A percentile compares a stretch with the other conserved stretches of the same genome.
Conservation (phyloP, 495 filamentous ascomycete genomes). For the Thozetella sp. region DNA sequence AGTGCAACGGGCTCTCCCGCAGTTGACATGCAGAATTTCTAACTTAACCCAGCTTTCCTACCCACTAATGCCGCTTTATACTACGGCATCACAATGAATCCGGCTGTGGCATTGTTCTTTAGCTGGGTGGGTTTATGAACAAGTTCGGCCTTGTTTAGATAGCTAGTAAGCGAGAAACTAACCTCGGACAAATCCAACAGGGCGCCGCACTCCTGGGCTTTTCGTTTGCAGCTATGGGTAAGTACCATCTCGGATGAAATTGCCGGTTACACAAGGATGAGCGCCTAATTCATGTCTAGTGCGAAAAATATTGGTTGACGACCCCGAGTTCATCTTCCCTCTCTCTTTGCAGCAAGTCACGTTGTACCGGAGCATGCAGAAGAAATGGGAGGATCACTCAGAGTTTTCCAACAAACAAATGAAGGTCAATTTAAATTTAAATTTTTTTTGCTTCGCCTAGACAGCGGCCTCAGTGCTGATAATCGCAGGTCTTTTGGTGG, state of each 20-base stretch:
- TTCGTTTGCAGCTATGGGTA: not conserved
- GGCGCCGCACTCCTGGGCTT: not conserved
- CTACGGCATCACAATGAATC: constrained; percentile 2
- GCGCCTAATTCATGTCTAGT: not conserved
- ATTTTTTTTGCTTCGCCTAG: not conserved
- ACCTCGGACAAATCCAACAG: too few relatives aligned
- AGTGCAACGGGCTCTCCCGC: constrained; percentile 46
- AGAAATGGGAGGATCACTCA: not conserved
- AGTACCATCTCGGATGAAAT: too few relatives aligned
- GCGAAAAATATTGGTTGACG: not conserved
- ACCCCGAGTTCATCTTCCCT: constrained; percentile 1
- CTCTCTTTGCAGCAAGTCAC: not conserved
- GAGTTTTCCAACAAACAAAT: constrained; percentile 20
- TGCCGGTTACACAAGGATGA: too few relatives aligned
- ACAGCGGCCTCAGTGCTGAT: constrained; percentile 49
- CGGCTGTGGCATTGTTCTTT: not conserved
- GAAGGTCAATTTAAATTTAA: constrained; percentile 24
- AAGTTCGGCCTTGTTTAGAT: not conserved
- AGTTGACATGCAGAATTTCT: constrained; percentile 52
- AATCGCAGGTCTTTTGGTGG: constrained; percentile 56
- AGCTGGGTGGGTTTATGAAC: not conserved
- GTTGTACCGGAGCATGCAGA: not conserved
- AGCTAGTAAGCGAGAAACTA: too few relatives aligned
- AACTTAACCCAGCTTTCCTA: not conserved
- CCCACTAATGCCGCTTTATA: not conserved